These are phyloP conservation scores for Urostyla sp. DNA, from an alignment of 73 alveolate genomes.

Conservation along the genomic window DNA sequence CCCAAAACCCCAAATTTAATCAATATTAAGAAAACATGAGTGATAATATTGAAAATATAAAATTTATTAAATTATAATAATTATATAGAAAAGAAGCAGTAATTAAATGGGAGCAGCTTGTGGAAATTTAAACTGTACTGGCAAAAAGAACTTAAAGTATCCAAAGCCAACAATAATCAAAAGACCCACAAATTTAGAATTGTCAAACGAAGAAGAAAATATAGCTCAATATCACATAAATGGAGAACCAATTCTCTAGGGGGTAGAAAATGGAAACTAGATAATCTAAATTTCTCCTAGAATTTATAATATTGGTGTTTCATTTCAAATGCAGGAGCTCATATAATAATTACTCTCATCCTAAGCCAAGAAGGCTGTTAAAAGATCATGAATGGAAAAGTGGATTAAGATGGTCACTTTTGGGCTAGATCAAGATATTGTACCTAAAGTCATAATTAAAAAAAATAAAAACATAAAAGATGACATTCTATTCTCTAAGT, in stretches of 20 bases:
- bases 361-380: background rate
- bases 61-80: no score
- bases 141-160: slow-evolving; percentile 21
- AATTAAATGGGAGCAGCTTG: slow-evolving; percentile 56
- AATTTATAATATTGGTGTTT: slow-evolving; percentile 42
- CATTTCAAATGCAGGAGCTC: background rate
- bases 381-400: slow-evolving; percentile 15
- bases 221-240: background rate
- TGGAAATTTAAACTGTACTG: slow-evolving; percentile 1
- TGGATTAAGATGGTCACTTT: slow-evolving; percentile 44
- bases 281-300: background rate
- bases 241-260: background rate
- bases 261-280: background rate
- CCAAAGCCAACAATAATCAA: slow-evolving; percentile 36
- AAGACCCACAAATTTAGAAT: slow-evolving; percentile 18
- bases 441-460: background rate
- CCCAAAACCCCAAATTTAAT: no score
- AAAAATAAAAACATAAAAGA: background rate
- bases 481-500: background rate
- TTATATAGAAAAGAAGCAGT: no score
- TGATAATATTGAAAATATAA: no score
- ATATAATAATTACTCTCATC: background rate
- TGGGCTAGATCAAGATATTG: slow-evolving; percentile 37
- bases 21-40: no score
- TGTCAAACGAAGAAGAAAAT: slow-evolving; percentile 1